Base-by-base conservation (phyloP, 345 rosid species). In the Ceriops zippeliana region DNA sequence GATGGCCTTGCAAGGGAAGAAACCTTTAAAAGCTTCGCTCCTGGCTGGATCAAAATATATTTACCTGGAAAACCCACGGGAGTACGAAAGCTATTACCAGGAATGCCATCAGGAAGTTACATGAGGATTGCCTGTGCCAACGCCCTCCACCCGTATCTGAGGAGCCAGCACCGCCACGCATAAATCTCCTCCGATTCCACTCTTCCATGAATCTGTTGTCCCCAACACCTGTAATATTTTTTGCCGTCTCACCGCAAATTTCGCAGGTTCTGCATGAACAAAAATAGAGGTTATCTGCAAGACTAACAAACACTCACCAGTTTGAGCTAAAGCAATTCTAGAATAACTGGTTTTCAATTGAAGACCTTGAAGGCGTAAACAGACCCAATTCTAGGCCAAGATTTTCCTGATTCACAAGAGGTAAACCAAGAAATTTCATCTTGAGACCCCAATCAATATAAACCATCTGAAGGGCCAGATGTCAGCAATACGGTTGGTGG, bases 101-200 rank as follows among this genome's bases (percentile, higher is more conserved):
- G 75, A 89, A 86, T 8, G 87, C 89, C 89, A 86, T 79, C 68
- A 89, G 73, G 78, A 89, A 83, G 83, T 89, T 89, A 68, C 95
- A 89, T 30, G 85, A 82, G 37, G 95, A 84, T 68, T 86, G 89
- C 38, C 88, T 84, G 28, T 82, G 76, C 95, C 86, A 83, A 76
- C 89, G 86, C 20, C 85, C 79, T n/a, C 52, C 71, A 10, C 66
- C 35, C 46, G 70, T 65, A 2, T 76, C 76, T 15, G 86, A 66
- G 66, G 75, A 47, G 47, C 21, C 49, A 65, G 58, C 31, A 59
- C 28, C 67, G 49, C 62, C 19, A 13, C 34, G 31, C 15, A 63
- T 68, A 24, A 68, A 66, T 69, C 86, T 75, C 70, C 66, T 75
- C 31, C 71, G 78, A 9, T 78, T 74, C 92, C 89, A 82, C 71